Evolutionary conservation across 495 filamentous ascomycete genomes (phyloP).

Genomic region (Penicillium tannophilum): DNA sequence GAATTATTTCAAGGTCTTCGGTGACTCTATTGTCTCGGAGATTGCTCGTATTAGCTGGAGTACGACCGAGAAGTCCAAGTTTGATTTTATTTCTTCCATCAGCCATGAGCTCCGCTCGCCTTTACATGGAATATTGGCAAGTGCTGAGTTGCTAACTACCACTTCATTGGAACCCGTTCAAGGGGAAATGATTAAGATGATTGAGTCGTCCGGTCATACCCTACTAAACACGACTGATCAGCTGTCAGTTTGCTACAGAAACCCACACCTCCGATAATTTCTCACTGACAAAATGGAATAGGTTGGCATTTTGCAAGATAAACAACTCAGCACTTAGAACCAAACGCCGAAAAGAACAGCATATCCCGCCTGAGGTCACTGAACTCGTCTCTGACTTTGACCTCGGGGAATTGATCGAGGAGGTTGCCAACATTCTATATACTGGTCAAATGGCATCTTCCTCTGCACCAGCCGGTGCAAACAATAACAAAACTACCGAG

Average conservation of each 20-base stretch:
- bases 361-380: slow-evolving; percentile 5
- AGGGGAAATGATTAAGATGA: slow-evolving; percentile 60
- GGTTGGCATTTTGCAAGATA: slow-evolving; percentile 59
- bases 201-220: slow-evolving; percentile 65
- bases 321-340: slow-evolving; percentile 38
- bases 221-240: slow-evolving; percentile 72
- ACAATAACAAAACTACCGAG: background rate
- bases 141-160: slow-evolving; percentile 63
- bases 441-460: slow-evolving; percentile 39
- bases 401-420: slow-evolving; percentile 55
- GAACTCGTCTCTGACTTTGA: slow-evolving; percentile 39
- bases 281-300: slow-evolving; percentile 8
- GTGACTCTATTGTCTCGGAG: slow-evolving; percentile 62
- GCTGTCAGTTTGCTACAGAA: slow-evolving; percentile 28
- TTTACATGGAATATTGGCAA: slow-evolving; percentile 67
- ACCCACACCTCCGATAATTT: background rate
- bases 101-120: slow-evolving; percentile 75
- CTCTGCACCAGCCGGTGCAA: background rate
- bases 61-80: slow-evolving; percentile 59
- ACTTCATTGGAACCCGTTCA: slow-evolving; percentile 54
- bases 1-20: slow-evolving; percentile 58
- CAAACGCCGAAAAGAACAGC: slow-evolving; percentile 5
- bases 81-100: slow-evolving; percentile 70
- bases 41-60: slow-evolving; percentile 54
- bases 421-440: slow-evolving; percentile 61